Evolutionary conservation across 2,329 filamentous ascomycete species (phyloP), one percentile per base, ranked within the genome.

Genomic region (Helotiales sp.): DNA sequence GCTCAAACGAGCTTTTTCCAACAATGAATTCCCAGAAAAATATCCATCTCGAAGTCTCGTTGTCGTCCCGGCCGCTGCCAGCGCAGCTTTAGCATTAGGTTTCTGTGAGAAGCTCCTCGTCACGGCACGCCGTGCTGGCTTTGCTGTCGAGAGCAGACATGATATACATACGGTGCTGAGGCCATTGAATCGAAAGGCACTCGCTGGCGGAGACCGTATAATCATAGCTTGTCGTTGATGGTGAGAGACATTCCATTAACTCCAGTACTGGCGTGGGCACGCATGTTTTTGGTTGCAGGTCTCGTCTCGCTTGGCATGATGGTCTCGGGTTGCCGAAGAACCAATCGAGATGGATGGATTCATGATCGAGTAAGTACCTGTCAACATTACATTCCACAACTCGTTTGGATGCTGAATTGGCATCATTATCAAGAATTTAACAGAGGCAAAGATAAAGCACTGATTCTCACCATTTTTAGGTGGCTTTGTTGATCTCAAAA

Each of bases 221-320:
- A 76, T 75, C 75, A 76, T 76, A 67, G 71, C 72, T 73, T 70
- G 70, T 45, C 20, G 59, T 68, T 66, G 60, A 64, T 71, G 65
- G 32, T 57, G 59, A 49, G 43, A 68, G 50, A 47, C 68, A 69
- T 72, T 66, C n/a, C n/a, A n/a, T n/a, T n/a, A n/a, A n/a, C n/a
- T n/a, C n/a, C n/a, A 50, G 59, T 43, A 49, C 61, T 67, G 37
- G 37, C 40, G 50, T 60, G 45, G 50, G 22, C 58, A 43, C 15
- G 47, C 54, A 52, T 61, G 61, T 57, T 61, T 61, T 55, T 61
- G 55, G 49, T 28, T 60, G 54, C 32, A 52, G 30, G 52, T 60
- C 45, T 55, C 49, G 49, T 13, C 49, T 52, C 45, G 28, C 17
- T 10, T 24, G 20, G 17, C 26, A 49, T 37, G 43, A 50, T 34